phyloP scores from a whole-genome alignment of 768 basidiomycete species.

The Baorangia bicolor region DNA sequence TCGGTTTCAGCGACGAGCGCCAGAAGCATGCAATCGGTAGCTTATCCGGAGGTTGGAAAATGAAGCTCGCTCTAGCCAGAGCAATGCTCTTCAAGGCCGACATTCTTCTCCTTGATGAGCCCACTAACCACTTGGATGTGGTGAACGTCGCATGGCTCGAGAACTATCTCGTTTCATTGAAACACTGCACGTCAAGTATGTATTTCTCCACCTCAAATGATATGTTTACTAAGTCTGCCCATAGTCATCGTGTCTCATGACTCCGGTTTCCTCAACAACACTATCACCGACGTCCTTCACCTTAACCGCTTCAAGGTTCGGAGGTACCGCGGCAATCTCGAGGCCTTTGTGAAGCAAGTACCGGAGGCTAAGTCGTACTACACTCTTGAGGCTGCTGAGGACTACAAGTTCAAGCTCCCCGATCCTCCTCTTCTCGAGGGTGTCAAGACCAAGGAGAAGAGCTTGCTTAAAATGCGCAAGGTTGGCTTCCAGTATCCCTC shows the following conservation, averaged over 20 bases:
- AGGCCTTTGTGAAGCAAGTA: slow-evolving; percentile 89
- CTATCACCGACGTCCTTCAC: slow-evolving; percentile 96
- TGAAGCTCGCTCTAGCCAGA: slow-evolving; percentile 97
- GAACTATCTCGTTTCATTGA: slow-evolving; percentile 85
- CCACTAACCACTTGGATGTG: slow-evolving; percentile 96
- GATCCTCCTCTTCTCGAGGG: slow-evolving; percentile 96
- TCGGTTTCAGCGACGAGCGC: slow-evolving; percentile 88
- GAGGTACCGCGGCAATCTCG: slow-evolving; percentile 93
- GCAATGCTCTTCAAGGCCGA: slow-evolving; percentile 99
- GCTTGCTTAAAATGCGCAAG: slow-evolving; percentile 94
- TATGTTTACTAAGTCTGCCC: slow-evolving; percentile 3
- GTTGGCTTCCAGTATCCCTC: slow-evolving; percentile 97
- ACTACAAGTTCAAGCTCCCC: slow-evolving; percentile 98
- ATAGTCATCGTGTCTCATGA: slow-evolving; percentile 97
- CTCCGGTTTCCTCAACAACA: slow-evolving; percentile 96
- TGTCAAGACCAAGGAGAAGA: slow-evolving; percentile 99
- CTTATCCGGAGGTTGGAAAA: slow-evolving; percentile 99
- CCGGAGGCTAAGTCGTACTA: slow-evolving; percentile 99
- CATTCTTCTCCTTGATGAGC: slow-evolving; percentile 94
- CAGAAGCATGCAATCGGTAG: slow-evolving; percentile 84
- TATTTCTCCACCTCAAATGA: slow-evolving; percentile 11
- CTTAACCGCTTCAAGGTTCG: slow-evolving; percentile 98
- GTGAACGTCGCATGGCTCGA: slow-evolving; percentile 98
- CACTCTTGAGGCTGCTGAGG: slow-evolving; percentile 91
- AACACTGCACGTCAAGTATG: slow-evolving; percentile 88